Evolutionary conservation across 1,139 yeast genomes (phyloP).

Genomic region (Arxiozyma slooffiae): DNA sequence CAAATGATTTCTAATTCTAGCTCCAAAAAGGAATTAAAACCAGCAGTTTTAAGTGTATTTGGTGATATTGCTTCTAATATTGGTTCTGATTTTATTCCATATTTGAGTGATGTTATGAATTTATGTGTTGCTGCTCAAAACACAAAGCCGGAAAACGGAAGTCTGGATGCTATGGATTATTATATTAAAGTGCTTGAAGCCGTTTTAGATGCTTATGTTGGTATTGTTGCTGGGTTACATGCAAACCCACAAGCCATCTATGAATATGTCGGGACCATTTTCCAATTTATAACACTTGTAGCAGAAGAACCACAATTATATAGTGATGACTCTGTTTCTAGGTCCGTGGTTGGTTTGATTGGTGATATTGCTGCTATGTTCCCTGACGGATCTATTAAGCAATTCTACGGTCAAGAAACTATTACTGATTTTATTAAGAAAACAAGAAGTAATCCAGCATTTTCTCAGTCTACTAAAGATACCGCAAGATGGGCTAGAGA

Average conservation of each 20-base stretch:
- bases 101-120: slow-evolving; percentile 68
- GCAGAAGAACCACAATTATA: slow-evolving; percentile 51
- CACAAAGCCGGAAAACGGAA: slow-evolving; percentile 43
- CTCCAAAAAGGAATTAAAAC: slow-evolving; percentile 72
- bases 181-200: slow-evolving; percentile 67
- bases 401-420: slow-evolving; percentile 64
- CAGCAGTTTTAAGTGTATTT: slow-evolving; percentile 84
- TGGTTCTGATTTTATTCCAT: slow-evolving; percentile 65
- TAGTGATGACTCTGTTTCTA: slow-evolving; percentile 55
- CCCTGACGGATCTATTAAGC: slow-evolving; percentile 62
- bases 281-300: slow-evolving; percentile 55
- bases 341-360: slow-evolving; percentile 76
- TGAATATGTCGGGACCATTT: slow-evolving; percentile 60
- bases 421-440: slow-evolving; percentile 64
- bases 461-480: slow-evolving; percentile 60
- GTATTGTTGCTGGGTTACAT: slow-evolving; percentile 80
- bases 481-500: slow-evolving; percentile 97
- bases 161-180: slow-evolving; percentile 71
- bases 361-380: slow-evolving; percentile 90
- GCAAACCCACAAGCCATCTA: slow-evolving; percentile 56
- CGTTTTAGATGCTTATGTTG: slow-evolving; percentile 88
- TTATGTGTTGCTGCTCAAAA: slow-evolving; percentile 38
- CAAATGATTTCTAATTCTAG: slow-evolving; percentile 54
- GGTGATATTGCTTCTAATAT: slow-evolving; percentile 92
- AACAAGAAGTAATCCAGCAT: slow-evolving; percentile 55